These are phyloP conservation scores for Cryptococcus wingfieldii DNA, from an alignment of 1,284 basidiomycete species.

Conservation along the genomic window DNA sequence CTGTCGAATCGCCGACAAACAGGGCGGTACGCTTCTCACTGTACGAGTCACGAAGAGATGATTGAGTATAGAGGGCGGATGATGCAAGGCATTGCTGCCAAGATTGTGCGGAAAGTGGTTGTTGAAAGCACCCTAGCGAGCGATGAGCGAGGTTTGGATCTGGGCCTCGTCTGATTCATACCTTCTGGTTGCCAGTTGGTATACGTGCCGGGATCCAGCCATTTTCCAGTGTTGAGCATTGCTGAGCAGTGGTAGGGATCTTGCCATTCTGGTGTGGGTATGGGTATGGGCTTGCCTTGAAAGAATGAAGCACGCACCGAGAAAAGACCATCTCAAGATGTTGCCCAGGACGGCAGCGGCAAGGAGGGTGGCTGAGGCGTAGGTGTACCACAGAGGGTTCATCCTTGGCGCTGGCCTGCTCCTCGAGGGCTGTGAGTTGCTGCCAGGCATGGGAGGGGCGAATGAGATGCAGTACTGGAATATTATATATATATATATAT, in stretches of 20 bases:
- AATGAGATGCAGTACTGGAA: background rate
- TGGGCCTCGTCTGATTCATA: slow-evolving; percentile 40
- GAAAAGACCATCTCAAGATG: slow-evolving; percentile 44
- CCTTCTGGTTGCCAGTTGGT: slow-evolving; percentile 81
- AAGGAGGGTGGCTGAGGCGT: slow-evolving; percentile 45
- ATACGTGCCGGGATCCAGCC: slow-evolving; percentile 62
- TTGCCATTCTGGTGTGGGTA: slow-evolving; percentile 55
- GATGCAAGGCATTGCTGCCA: slow-evolving; percentile 23
- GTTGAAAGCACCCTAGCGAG: slow-evolving; percentile 28
- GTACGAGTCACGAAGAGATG: background rate
- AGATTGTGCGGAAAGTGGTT: slow-evolving; percentile 14
- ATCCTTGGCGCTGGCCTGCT: slow-evolving; percentile 18
- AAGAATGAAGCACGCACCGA: slow-evolving; percentile 31
- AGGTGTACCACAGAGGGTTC: slow-evolving; percentile 49
- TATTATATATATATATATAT: too few relatives aligned
- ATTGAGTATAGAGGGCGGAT: slow-evolving; percentile 19
- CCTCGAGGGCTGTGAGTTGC: background rate
- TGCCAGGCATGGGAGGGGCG: slow-evolving; percentile 8
- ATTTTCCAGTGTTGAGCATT: slow-evolving; percentile 66
- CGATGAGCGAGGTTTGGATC: background rate
- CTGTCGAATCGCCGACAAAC: slow-evolving; percentile 82
- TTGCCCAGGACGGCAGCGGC: slow-evolving; percentile 46
- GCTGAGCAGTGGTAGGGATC: slow-evolving; percentile 70
- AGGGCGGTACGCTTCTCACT: slow-evolving; percentile 51
- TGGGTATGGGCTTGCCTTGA: background rate